Evolutionary conservation across 371 early-diverging fungal genomes (phyloP).

Genomic region (Choanephora cucurbitarum): DNA sequence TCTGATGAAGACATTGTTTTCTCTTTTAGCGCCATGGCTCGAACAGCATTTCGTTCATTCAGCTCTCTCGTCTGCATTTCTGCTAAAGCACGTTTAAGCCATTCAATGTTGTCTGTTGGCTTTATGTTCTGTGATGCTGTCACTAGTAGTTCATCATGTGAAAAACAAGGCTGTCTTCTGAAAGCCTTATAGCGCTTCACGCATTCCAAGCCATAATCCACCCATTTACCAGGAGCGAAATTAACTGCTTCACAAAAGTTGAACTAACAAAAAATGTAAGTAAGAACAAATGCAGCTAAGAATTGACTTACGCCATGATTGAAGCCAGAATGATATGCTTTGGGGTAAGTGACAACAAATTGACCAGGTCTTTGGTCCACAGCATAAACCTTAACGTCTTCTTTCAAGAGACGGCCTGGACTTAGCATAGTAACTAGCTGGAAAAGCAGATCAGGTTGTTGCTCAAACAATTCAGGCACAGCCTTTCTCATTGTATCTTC

Average conservation of each 20-base stretch:
- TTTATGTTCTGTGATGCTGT: constrained; percentile 55
- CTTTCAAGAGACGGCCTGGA: constrained; percentile 72
- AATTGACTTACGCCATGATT: constrained; percentile 82
- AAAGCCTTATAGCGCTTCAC: constrained; percentile 79
- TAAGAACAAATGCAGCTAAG: background rate
- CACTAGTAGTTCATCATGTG: constrained; percentile 88
- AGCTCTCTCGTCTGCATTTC: constrained; percentile 65
- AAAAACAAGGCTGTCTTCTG: constrained; percentile 86
- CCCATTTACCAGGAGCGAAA: constrained; percentile 93
- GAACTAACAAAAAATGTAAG: constrained; percentile 47
- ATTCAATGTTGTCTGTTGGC: constrained; percentile 44
- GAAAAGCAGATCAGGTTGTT: constrained; percentile 89
- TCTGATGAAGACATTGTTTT: constrained; percentile 40
- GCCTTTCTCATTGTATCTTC: constrained; percentile 82
- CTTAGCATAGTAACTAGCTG: constrained; percentile 93
- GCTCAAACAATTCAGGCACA: constrained; percentile 88
- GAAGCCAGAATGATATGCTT: constrained; percentile 95
- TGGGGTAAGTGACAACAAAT: constrained; percentile 94
- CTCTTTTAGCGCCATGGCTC: constrained; percentile 33
- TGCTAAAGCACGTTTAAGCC: constrained; percentile 58
- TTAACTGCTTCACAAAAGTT: constrained; percentile 97
- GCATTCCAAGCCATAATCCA: constrained; percentile 80
- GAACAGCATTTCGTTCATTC: constrained; percentile 47
- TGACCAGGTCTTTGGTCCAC: constrained; percentile 93
- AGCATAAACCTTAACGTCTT: constrained; percentile 77